Evolutionary conservation across 305 asterid species (phyloP).

Genomic region (Plantago lanceolata): DNA sequence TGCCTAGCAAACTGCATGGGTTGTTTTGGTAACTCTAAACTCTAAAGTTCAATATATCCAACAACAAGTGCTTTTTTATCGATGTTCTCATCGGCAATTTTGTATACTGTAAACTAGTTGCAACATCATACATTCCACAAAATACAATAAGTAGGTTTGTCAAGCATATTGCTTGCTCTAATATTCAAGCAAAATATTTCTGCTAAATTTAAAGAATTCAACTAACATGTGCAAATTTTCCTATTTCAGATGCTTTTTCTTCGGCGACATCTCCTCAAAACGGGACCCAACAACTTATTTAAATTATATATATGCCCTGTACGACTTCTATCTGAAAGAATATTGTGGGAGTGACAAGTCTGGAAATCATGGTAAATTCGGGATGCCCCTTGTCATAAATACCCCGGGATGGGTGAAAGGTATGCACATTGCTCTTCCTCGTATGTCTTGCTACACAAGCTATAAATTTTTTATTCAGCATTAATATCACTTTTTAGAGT

Average conservation of each 20-base stretch:
- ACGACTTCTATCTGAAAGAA: slow-evolving; percentile 55
- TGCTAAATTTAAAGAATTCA: slow-evolving; percentile 17
- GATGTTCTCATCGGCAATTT: too few relatives aligned
- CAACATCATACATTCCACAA: too few relatives aligned
- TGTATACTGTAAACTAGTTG: too few relatives aligned
- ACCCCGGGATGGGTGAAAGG: slow-evolving; percentile 99
- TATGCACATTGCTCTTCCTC: slow-evolving; percentile 23
- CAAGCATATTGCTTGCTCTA: not conserved
- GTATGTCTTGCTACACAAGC: slow-evolving; percentile 13
- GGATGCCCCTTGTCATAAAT: slow-evolving; percentile 77
- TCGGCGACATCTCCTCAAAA: slow-evolving; percentile 86
- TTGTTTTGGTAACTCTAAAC: too few relatives aligned
- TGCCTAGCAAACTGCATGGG: not conserved
- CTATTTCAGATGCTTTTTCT: slow-evolving; percentile 80
- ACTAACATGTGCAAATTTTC: not conserved
- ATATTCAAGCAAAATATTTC: too few relatives aligned
- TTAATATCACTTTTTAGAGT: too few relatives aligned
- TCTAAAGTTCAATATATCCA: too few relatives aligned
- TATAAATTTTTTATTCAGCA: not conserved
- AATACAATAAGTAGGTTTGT: not conserved
- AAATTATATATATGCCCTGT: slow-evolving; percentile 51
- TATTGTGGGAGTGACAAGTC: slow-evolving; percentile 25
- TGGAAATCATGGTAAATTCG: slow-evolving; percentile 32
- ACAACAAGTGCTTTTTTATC: too few relatives aligned
- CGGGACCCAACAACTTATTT: slow-evolving; percentile 71